These are phyloP conservation scores for Phytopythium oedochilum DNA, from an alignment of 352 stramenopile species.

Conservation along the genomic window DNA sequence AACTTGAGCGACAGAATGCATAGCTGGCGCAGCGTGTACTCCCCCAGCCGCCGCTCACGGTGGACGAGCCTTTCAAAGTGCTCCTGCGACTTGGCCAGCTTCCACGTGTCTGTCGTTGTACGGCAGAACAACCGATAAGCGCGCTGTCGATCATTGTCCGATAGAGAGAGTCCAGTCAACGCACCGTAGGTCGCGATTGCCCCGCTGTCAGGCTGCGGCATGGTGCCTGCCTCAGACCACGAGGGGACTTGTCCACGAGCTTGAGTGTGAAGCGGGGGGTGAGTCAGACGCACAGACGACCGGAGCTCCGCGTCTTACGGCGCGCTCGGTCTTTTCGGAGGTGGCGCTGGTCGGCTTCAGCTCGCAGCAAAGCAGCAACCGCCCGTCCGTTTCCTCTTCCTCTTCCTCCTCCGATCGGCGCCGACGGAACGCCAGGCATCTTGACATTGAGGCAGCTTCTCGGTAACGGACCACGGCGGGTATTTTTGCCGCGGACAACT, in stretches of 20 bases:
- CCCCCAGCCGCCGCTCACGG: slow-evolving; percentile 39
- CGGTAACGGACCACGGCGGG: neutral
- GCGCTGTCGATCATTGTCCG: neutral
- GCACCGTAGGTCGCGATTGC: slow-evolving; percentile 2
- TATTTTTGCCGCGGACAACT: neutral
- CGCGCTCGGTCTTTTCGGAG: neutral
- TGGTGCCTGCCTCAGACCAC: neutral
- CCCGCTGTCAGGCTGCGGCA: neutral
- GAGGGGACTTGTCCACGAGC: neutral
- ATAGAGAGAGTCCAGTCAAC: neutral
- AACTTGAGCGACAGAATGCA: slow-evolving; percentile 53
- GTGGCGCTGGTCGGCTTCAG: neutral
- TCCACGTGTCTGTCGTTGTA: slow-evolving; percentile 53
- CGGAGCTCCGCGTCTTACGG: neutral
- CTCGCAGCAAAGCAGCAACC: neutral
- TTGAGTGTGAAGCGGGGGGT: neutral
- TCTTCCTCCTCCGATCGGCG: too few relatives aligned
- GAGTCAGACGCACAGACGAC: neutral
- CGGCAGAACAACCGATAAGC: neutral
- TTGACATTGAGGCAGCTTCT: too few relatives aligned
- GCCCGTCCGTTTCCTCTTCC: neutral
- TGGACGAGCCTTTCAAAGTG: slow-evolving; percentile 60
- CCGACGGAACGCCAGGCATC: too few relatives aligned
- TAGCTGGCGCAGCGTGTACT: slow-evolving; percentile 45
- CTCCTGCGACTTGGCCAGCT: slow-evolving; percentile 52